A percentile compares a stretch with the other conserved stretches of the same genome.
Evolutionary conservation across 2,329 filamentous ascomycete species (phyloP).

Genomic region (Trichoderma aggressivum): DNA sequence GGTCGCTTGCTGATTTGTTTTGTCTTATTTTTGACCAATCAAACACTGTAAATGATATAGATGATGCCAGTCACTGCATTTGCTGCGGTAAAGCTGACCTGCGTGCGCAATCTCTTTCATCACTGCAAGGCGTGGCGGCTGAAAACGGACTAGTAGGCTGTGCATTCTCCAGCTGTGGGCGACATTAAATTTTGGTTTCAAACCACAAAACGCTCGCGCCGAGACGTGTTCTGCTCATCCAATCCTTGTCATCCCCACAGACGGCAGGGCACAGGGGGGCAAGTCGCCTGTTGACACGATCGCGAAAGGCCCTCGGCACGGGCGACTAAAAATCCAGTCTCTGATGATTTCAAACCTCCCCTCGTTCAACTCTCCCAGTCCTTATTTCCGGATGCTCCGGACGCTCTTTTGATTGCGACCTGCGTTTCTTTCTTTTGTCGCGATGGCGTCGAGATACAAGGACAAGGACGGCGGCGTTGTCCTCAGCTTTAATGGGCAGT

Average conservation of each 20-base stretch:
- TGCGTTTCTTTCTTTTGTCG: conserved; percentile 21
- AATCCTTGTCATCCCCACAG: conserved; percentile 17
- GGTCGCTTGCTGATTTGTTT: neutral
- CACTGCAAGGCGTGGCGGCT: neutral
- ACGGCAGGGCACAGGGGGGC: conserved; percentile 14
- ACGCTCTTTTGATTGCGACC: conserved; percentile 29
- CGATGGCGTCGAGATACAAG: conserved; percentile 52
- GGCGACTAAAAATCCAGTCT: conserved; percentile 17
- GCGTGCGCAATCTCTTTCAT: conserved; percentile 6
- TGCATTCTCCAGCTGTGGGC: neutral
- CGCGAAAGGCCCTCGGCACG: conserved; percentile 22
- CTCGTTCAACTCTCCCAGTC: conserved; percentile 10
- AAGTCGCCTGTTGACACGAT: conserved; percentile 20
- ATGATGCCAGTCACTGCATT: neutral
- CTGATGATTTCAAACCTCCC: conserved; percentile 12
- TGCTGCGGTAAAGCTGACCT: conserved; percentile 1
- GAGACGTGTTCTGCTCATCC: conserved; percentile 14
- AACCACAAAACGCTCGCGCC: conserved; percentile 16
- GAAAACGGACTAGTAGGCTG: conserved; percentile 3
- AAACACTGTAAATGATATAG: neutral
- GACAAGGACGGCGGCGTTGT: conserved; percentile 62
- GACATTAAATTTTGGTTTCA: conserved; percentile 2
- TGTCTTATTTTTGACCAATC: neutral
- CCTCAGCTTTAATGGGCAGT: conserved; percentile 74
- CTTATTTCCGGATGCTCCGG: conserved; percentile 30